phyloP scores from a whole-genome alignment of 352 stramenopile species.

The Pythium aristosporum region DNA sequence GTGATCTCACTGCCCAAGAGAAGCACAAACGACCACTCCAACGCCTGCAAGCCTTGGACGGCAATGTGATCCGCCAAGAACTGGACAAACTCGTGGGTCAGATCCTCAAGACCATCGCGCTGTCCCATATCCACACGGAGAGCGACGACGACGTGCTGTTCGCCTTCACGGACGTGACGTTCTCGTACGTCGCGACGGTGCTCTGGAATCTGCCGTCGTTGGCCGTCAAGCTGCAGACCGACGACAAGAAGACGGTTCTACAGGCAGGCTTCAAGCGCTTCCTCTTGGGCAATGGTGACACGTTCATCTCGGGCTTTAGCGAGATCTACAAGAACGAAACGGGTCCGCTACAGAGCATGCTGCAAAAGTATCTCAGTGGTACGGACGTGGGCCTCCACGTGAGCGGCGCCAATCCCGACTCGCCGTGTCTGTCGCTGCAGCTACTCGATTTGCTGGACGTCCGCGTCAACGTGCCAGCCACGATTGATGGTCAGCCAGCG shows the following conservation, averaged over 20 bases:
- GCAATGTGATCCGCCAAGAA: conserved; percentile 39
- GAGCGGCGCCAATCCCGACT: conserved; percentile 42
- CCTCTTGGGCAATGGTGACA: conserved; percentile 60
- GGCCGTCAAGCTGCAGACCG: conserved; percentile 49
- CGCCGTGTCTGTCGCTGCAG: conserved; percentile 64
- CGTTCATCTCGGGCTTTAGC: conserved; percentile 79
- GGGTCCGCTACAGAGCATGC: conserved; percentile 57
- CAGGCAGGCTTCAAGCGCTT: conserved; percentile 72
- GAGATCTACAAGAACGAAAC: conserved; percentile 65
- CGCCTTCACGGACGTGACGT: conserved; percentile 78
- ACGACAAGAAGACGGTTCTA: conserved; percentile 43
- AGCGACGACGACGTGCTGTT: conserved; percentile 61
- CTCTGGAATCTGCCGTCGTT: conserved; percentile 80
- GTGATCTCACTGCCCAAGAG: conserved; percentile 33
- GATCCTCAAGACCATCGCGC: conserved; percentile 71
- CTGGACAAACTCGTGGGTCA: conserved; percentile 54
- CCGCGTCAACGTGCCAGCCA: conserved; percentile 58
- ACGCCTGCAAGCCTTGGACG: conserved; percentile 8
- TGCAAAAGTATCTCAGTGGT: conserved; percentile 68
- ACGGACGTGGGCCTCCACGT: conserved; percentile 65
- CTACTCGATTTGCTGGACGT: conserved; percentile 66
- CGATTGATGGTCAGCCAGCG: conserved; percentile 67
- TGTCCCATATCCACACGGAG: conserved; percentile 71
- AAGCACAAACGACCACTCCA: background rate
- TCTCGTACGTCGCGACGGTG: conserved; percentile 57